Evolutionary conservation across 2,329 filamentous ascomycete species (phyloP).

Genomic region (Pseudogymnoascus sp.): DNA sequence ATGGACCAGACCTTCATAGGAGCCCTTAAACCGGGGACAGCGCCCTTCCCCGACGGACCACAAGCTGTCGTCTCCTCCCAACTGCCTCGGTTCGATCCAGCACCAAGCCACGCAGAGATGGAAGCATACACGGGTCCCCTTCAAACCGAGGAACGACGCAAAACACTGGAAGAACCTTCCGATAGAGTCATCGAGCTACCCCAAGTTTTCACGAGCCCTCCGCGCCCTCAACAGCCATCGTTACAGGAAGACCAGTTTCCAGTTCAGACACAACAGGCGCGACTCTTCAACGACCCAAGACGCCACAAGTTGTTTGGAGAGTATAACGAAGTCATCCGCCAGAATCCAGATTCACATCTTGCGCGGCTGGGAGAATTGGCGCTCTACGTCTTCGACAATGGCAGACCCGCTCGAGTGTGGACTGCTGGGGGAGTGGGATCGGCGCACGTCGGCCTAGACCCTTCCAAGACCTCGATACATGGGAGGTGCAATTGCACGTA

Average conservation of each 20-base stretch:
- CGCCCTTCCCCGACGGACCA: background rate
- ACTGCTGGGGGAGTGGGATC: conserved; percentile 6
- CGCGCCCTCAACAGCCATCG: background rate
- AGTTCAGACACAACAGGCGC: background rate
- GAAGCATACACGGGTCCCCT: background rate
- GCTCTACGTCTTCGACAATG: conserved; percentile 7
- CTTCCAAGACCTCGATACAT: background rate
- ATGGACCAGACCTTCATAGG: background rate
- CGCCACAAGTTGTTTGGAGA: background rate
- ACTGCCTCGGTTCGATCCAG: background rate
- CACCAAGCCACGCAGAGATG: background rate
- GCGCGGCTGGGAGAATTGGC: background rate
- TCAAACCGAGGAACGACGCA: background rate
- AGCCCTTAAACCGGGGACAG: background rate
- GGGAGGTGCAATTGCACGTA: conserved; percentile 2
- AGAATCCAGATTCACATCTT: conserved; percentile 3
- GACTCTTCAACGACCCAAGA: conserved; percentile 8
- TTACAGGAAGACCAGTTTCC: background rate
- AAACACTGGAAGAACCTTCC: background rate
- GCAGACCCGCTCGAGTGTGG: conserved; percentile 10
- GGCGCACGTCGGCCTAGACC: background rate
- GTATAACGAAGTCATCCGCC: background rate
- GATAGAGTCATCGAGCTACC: background rate
- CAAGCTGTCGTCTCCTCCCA: background rate
- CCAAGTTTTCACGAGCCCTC: background rate